Evolutionary conservation across 1,284 basidiomycete genomes (phyloP), one percentile per base, ranked within the genome.

Genomic region (Ustilago hordei): DNA sequence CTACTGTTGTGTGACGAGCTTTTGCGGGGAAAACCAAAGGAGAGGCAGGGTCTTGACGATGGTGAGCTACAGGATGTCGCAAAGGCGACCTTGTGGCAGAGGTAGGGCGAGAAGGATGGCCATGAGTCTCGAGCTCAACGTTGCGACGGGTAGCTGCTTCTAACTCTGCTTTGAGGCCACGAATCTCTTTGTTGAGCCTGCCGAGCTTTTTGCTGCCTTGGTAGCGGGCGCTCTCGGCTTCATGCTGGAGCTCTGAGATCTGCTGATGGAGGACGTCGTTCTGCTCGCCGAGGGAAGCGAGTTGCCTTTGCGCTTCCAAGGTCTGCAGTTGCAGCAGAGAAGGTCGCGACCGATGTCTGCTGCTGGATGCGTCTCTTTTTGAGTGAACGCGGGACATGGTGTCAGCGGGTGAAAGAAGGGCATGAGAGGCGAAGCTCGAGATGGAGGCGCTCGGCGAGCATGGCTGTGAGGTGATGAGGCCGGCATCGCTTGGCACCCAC

Each of bases 241-340:
- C 80, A 34, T 52, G 36, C 28, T 82, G 80, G n/a, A 84, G 79
- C 32, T 80, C 78, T 1, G 77, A 72, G 34, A 83, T 74, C 48
- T 83, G 81, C 41, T 69, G 72, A 36, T 81, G 72, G 5, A 83
- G 72, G 4, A 69, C 60, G 9, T 83, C 81, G 59, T 83, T 83
- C 39, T 82, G 81, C 53, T 74, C 65, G 59, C 73, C 71, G 11
- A 83, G 72, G 5, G 55, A 56, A 3, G 77, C 79, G 17, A 83
- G 78, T 63, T 82, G 79, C 32, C 67, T 63, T 52, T 82, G 81
- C 7, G 79, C 72, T 38, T 78, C 75, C 9, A 73, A 28, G 4
- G 79, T 63, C 45, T 75, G 73, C 17, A 72, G 17, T 38, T 72
- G 71, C 31, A 70, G 23, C 19, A 75, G 58, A 2, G 71, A 68